Conservation (phyloP, 164 flowering plant genomes). For the Taxillus chinensis region DNA sequence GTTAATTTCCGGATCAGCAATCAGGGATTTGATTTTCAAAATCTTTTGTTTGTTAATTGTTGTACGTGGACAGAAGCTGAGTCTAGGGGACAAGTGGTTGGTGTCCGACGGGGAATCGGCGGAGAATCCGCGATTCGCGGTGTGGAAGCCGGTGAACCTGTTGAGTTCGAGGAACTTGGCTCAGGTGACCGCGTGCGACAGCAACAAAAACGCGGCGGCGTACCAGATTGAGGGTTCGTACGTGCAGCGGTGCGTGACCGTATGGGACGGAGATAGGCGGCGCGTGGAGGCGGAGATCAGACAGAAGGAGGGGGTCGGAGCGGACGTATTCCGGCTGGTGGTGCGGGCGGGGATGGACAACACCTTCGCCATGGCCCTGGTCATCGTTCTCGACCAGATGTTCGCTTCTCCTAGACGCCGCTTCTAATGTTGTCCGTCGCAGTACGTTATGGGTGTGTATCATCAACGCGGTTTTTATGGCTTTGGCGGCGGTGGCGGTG, state of each 20-base stretch:
- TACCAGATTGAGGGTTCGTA: conserved; percentile 64
- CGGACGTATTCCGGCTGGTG: conserved; percentile 57
- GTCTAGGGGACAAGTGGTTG: conserved; percentile 50
- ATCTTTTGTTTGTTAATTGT: too few species aligned
- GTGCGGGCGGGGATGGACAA: conserved; percentile 48
- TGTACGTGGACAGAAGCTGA: conserved; percentile 34
- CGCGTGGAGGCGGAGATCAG: conserved; percentile 49
- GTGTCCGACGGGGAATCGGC: conserved; percentile 53
- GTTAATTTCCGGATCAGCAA: too few species aligned
- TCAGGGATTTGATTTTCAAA: too few species aligned
- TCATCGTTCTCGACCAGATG: conserved; percentile 76
- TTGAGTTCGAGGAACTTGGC: conserved; percentile 34
- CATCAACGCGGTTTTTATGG: too few species aligned
- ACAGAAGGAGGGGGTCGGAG: conserved; percentile 53
- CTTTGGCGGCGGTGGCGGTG: too few species aligned
- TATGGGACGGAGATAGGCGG: conserved; percentile 37
- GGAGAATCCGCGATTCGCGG: conserved; percentile 32
- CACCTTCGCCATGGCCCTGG: conserved; percentile 59
- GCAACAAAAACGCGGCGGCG: not conserved
- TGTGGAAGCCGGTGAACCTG: conserved; percentile 37
- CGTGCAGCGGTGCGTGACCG: conserved; percentile 37
- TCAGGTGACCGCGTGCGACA: conserved; percentile 16
- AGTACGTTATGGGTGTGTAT: too few species aligned
- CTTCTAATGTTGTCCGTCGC: too few species aligned
- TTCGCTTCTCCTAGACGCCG: conserved; percentile 14